These are phyloP conservation scores for Phytophthora pistaciae DNA, from an alignment of 352 stramenopile species.

Conservation along the genomic window DNA sequence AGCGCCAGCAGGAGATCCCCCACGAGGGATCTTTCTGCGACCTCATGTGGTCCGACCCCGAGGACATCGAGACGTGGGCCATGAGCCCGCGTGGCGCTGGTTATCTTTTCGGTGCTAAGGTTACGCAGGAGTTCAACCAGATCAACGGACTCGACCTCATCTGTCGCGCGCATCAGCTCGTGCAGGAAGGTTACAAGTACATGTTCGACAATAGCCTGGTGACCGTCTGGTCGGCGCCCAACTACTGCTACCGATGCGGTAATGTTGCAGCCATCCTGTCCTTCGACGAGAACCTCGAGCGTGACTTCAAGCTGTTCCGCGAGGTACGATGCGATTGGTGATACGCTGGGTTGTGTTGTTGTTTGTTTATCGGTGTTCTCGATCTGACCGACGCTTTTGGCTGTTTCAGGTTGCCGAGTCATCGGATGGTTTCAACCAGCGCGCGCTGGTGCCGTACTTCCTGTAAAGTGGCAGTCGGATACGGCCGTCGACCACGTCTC, in stretches of 20 bases:
- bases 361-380: slow-evolving; percentile 24
- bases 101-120: slow-evolving; percentile 90
- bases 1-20: slow-evolving; percentile 96
- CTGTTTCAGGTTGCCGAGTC: slow-evolving; percentile 79
- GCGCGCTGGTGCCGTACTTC: slow-evolving; percentile 88
- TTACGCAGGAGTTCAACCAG: slow-evolving; percentile 92
- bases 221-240: slow-evolving; percentile 85
- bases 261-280: slow-evolving; percentile 87
- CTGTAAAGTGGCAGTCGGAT: slow-evolving; percentile 61
- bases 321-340: slow-evolving; percentile 58
- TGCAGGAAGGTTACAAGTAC: slow-evolving; percentile 94
- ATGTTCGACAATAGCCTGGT: slow-evolving; percentile 92
- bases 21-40: slow-evolving; percentile 97
- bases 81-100: slow-evolving; percentile 91
- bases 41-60: slow-evolving; percentile 98
- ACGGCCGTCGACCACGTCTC: slow-evolving; percentile 21
- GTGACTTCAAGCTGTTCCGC: slow-evolving; percentile 90
- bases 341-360: slow-evolving; percentile 17
- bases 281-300: slow-evolving; percentile 87
- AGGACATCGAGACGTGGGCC: slow-evolving; percentile 94
- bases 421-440: slow-evolving; percentile 80
- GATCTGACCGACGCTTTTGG: slow-evolving; percentile 14
- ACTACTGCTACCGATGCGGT: slow-evolving; percentile 90
- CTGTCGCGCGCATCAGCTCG: slow-evolving; percentile 90
- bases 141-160: slow-evolving; percentile 92